Evolutionary conservation across 768 basidiomycete species (phyloP), one percentile per base, ranked within the genome.

Genomic region (Tephrocybe sp.): DNA sequence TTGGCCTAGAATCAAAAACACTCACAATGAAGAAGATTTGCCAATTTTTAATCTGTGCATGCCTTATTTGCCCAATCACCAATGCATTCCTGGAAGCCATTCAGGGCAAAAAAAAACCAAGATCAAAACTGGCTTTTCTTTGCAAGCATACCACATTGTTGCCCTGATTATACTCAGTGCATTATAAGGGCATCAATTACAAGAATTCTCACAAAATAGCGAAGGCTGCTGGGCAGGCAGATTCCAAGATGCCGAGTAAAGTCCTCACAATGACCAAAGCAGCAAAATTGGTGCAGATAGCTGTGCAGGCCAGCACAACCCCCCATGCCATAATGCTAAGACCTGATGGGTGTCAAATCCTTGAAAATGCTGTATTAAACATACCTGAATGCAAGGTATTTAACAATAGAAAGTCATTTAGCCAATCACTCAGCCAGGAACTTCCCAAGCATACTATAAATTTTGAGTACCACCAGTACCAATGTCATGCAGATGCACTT

Each of bases 91-190:
- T 76, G 74, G 52, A 75, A 71, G 2, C 71, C 74, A 51, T 75
- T 77, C 74, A 9, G 70, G 70, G 55, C 74, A 75, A 45, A 74
- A 77, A 12, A 67, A 61, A 1, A 75, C 74, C 19, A 74, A 69
- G 37, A 75, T 65, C 9, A n/a, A n/a, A n/a, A n/a, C n/a, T n/a
- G 73, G 74, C 50, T 79, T 76, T 54, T 79, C 78, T 13, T 73
- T 72, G 22, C 77, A 69, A 9, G 70, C 75, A 53, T 78, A 79
- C 70, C 75, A 79, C 77, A 79, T 76, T 25, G 75, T 72, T 7
- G 78, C 73, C 44, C 72, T 75, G n/a, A n/a, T n/a, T n/a, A n/a
- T n/a, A n/a, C n/a, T n/a, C n/a, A n/a, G n/a, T n/a, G n/a, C n/a
- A n/a, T n/a, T n/a, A n/a, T n/a, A n/a, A n/a, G n/a, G n/a, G n/a